Conservation (phyloP, 148 eudicot species). For the Rhododendron ovatum region DNA sequence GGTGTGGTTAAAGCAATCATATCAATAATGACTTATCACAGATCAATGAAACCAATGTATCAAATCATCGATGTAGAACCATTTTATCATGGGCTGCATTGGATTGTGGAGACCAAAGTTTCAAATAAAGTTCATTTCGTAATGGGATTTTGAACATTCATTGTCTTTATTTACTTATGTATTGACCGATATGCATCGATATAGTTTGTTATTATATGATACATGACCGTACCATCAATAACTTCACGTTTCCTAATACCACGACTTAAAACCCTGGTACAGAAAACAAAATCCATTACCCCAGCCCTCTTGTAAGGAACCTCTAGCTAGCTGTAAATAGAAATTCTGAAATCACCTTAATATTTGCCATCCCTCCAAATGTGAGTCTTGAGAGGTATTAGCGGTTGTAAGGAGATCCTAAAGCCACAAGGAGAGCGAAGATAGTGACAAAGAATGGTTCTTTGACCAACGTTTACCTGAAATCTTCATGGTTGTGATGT, state of each 20-base stretch:
- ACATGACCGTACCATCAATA: too few relatives aligned
- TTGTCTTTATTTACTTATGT: too few relatives aligned
- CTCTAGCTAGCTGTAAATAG: not conserved
- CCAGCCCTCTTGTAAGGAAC: not conserved
- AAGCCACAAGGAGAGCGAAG: slow-evolving; percentile 10
- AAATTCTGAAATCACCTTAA: not conserved
- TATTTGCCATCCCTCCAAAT: slow-evolving; percentile 22
- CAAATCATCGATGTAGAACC: not conserved
- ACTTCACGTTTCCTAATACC: too few relatives aligned
- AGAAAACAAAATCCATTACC: not conserved
- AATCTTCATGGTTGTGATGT: not conserved
- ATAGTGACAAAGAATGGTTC: not conserved
- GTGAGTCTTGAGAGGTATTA: slow-evolving; percentile 12
- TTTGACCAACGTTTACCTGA: not conserved
- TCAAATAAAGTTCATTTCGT: too few relatives aligned
- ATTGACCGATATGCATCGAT: too few relatives aligned
- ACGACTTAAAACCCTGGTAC: too few relatives aligned
- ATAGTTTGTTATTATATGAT: too few relatives aligned
- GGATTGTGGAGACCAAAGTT: not conserved
- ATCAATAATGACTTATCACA: not conserved
- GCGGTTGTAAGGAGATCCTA: not conserved
- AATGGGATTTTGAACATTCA: too few relatives aligned
- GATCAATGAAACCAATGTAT: not conserved
- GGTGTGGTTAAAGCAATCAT: not conserved
- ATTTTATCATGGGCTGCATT: not conserved